Evolutionary conservation across 768 basidiomycete genomes (phyloP), one percentile per base, ranked within the genome.

Genomic region (Galerina sulciceps): DNA sequence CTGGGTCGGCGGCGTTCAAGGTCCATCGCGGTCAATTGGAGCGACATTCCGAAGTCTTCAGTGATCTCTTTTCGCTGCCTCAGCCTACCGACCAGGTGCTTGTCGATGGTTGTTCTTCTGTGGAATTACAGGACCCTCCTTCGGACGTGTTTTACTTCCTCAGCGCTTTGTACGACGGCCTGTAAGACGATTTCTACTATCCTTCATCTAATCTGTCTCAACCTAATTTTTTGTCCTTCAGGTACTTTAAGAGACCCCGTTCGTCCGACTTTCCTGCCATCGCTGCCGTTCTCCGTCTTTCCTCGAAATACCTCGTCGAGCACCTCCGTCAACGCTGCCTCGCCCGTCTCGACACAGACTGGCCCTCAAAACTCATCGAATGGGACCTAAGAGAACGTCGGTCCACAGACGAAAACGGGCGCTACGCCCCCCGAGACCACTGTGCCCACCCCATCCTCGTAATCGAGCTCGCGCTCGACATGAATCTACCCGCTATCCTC

Each of bases 21-120:
- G 88, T 91, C 4, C 90, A 91, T 65, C 81, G 83, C 5, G 89
- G 90, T 0, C 88, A 90, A 63, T 80, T 93, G 22, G 81, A 81
- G 57, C 82, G 91, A 5, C 90, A 92, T 59, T 91, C 90, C 0
- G 90, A 91, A 40, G 78, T 92, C n/a, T 92, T 93, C 70, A 78
- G 79, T 58, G 86, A 82, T 59, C 73, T 91, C 58, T 85, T 93
- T 62, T 76, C 81, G 1, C 71, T 92, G 9, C 89, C 88, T 3
- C 86, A 85, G 58, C 88, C 88, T 1, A 52, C 69, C 34, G 72
- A 76, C 14, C 76, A 78, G 55, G 79, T 79, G 13, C 68, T 81
- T 2, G 71, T 88, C 41, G 88, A 91, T 13, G 86, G 83, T 0
- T 87, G 85, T 60, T 70, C 75, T 0, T 82, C 76, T 57, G 82